Conservation (phyloP, 257 asterid species). For the Pogostemon cablin region DNA sequence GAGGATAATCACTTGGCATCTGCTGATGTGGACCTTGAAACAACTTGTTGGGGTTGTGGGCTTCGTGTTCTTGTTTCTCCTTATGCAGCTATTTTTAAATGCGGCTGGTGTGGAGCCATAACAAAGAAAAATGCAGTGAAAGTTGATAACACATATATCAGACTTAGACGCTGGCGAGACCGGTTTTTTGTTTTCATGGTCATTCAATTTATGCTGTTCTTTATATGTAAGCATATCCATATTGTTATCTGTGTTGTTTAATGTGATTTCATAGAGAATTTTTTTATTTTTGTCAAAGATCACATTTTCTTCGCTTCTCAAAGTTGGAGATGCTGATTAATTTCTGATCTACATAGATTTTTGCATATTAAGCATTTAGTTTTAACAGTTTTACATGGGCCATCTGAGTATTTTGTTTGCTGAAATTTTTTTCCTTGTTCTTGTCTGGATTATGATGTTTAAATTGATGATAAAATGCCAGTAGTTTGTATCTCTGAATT, state of each 20-base stretch:
- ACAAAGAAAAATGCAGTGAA: constrained; percentile 57
- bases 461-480: constrained; percentile 10
- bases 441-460: background rate
- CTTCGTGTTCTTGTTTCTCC: constrained; percentile 79
- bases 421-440: constrained; percentile 13
- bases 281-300: background rate
- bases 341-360: constrained; percentile 1
- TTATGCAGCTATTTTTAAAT: constrained; percentile 67
- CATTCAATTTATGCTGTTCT: constrained; percentile 64
- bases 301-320: constrained; percentile 10
- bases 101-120: constrained; percentile 98
- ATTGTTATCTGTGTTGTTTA: constrained; percentile 3
- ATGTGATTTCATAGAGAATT: constrained; percentile 16
- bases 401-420: background rate
- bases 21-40: constrained; percentile 62
- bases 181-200: constrained; percentile 68
- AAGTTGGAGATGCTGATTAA: background rate
- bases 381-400: constrained; percentile 14
- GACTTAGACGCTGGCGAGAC: constrained; percentile 76
- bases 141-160: constrained; percentile 46
- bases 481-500: constrained; percentile 12
- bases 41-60: constrained; percentile 97
- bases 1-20: constrained; percentile 51
- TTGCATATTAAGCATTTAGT: constrained; percentile 15
- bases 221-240: constrained; percentile 66